Conservation (phyloP, 148 eudicot genomes). For the Dysphania ambrosioides region DNA sequence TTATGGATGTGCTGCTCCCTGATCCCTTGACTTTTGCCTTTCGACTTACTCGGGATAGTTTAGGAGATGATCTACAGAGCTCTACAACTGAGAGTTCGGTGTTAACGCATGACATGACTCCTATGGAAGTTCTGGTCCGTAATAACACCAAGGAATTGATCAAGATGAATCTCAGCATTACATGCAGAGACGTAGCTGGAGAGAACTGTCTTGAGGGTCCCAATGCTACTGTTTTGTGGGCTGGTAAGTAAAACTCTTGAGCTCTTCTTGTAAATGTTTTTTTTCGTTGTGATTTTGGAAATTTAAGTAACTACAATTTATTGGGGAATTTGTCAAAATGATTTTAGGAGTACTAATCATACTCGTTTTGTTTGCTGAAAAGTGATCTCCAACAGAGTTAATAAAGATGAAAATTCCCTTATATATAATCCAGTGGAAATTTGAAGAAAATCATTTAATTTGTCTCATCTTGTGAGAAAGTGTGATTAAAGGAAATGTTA, state of each 20-base stretch:
- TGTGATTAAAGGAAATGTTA: neutral
- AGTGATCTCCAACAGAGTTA: neutral
- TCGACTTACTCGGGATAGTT: slow-evolving; percentile 47
- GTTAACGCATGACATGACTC: slow-evolving; percentile 76
- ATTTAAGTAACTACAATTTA: neutral
- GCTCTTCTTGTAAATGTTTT: neutral
- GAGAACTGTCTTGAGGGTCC: slow-evolving; percentile 86
- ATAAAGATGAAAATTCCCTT: neutral
- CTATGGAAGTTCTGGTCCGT: slow-evolving; percentile 87
- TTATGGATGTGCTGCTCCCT: slow-evolving; percentile 93
- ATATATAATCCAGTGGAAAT: neutral
- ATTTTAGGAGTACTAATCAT: neutral
- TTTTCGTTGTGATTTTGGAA: neutral
- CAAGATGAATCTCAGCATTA: slow-evolving; percentile 61
- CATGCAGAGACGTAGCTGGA: slow-evolving; percentile 94
- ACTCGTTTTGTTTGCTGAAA: neutral
- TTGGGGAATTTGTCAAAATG: neutral
- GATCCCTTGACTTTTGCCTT: slow-evolving; percentile 95
- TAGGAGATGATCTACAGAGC: slow-evolving; percentile 13
- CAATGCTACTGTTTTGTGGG: slow-evolving; percentile 84
- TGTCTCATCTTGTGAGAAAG: too few relatives aligned
- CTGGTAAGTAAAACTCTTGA: slow-evolving; percentile 46
- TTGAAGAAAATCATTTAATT: neutral
- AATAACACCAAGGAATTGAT: slow-evolving; percentile 88
- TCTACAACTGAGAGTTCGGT: slow-evolving; percentile 39